Percentiles rank a stretch among this genome's conserved stretches.
Evolutionary conservation across 2,329 filamentous ascomycete genomes (phyloP).

Genomic region (Dactylellina leptospora): DNA sequence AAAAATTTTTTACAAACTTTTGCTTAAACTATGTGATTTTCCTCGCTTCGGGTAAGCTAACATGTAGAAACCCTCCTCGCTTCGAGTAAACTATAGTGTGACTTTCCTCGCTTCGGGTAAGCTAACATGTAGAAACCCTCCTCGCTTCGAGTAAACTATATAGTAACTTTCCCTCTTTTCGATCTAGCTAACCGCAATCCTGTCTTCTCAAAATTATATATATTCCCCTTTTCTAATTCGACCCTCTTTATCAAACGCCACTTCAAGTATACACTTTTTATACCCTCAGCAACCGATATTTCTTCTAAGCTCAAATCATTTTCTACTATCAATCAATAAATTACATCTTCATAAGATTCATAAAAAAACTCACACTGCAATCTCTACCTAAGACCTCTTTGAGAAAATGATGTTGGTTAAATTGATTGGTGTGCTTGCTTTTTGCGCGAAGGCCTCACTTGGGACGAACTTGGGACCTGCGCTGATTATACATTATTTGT

Average conservation of each 20-base stretch:
- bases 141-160: not conserved
- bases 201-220: not conserved
- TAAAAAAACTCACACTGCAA: not conserved
- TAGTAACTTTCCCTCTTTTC: not conserved
- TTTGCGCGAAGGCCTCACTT: not conserved
- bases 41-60: no score
- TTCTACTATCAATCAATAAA: not conserved
- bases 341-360: not conserved
- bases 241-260: not conserved
- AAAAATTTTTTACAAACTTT: no score
- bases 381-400: not conserved
- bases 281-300: not conserved
- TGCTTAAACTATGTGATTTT: no score
- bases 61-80: no score
- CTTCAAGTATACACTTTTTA: not conserved
- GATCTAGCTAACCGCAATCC: not conserved
- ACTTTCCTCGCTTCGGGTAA: no score
- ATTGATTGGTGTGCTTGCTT: constrained; percentile 1
- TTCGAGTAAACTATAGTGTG: not conserved
- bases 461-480: not conserved
- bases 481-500: not conserved
- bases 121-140: no score
- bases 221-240: constrained; percentile 3
- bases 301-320: no score
- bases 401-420: constrained; percentile 1